Conservation (phyloP, 2,329 filamentous ascomycete genomes). For the Aspergillus sojae region DNA sequence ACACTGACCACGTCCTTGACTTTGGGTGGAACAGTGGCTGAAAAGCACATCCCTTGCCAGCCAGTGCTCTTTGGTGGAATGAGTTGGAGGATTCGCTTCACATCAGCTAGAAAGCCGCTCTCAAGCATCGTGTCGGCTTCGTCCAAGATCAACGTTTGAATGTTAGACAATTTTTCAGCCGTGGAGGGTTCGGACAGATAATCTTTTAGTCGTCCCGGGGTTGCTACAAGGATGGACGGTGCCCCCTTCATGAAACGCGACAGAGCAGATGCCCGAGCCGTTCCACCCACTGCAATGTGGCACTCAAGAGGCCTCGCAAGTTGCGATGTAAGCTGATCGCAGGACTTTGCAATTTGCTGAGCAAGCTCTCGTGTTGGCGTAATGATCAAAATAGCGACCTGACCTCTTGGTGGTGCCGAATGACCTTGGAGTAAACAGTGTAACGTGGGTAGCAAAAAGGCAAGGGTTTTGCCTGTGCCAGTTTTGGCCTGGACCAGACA, state of each 20-base stretch:
- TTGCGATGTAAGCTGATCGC: conserved; percentile 46
- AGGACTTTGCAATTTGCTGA: conserved; percentile 53
- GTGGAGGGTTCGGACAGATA: conserved; percentile 47
- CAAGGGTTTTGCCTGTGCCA: conserved; percentile 54
- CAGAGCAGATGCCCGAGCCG: conserved; percentile 30
- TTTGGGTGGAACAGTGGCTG: conserved; percentile 81
- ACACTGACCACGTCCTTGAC: conserved; percentile 76
- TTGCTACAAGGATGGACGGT: conserved; percentile 49
- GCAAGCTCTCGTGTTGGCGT: conserved; percentile 54
- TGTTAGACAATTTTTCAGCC: conserved; percentile 49
- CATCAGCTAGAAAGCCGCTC: conserved; percentile 51
- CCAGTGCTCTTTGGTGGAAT: conserved; percentile 54
- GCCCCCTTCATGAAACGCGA: conserved; percentile 32
- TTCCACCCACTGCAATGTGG: conserved; percentile 50
- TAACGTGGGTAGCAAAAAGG: conserved; percentile 52
- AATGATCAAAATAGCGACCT: conserved; percentile 51
- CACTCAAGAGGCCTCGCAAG: conserved; percentile 43
- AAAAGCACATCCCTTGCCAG: conserved; percentile 72
- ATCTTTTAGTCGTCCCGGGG: conserved; percentile 52
- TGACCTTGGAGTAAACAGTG: conserved; percentile 46
- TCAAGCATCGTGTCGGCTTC: conserved; percentile 39
- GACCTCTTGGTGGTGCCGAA: conserved; percentile 31
- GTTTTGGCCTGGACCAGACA: conserved; percentile 59
- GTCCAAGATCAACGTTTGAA: conserved; percentile 55
- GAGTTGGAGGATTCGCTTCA: conserved; percentile 54